A percentile compares a stretch with the other conserved stretches of the same genome.
Evolutionary conservation across 2,329 filamentous ascomycete genomes (phyloP).

Genomic region (Curvularia sp.): DNA sequence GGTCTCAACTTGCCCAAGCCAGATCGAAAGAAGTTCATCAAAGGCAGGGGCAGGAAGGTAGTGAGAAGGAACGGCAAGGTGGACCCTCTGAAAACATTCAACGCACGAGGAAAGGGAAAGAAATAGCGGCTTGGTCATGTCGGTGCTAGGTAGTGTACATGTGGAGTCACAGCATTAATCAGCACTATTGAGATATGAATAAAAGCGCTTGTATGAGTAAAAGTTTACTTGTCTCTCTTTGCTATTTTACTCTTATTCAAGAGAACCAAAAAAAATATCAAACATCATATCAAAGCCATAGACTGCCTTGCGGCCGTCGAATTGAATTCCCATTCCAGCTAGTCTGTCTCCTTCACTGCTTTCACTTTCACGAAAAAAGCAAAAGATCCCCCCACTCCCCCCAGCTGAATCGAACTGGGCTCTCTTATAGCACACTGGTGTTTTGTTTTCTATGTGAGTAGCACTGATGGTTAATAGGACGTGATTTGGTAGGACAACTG

Average conservation of each 20-base stretch:
- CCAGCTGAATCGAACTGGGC: no score
- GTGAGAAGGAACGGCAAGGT: constrained; percentile 68
- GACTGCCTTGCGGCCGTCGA: no score
- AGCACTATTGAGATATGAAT: not conserved
- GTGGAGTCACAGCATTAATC: not conserved
- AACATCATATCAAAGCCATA: no score
- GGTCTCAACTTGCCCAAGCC: constrained; percentile 60
- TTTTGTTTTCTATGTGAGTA: no score
- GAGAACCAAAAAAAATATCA: no score
- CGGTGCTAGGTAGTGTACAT: not conserved
- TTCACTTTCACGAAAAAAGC: no score
- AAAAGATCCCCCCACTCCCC: no score
- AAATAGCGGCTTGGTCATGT: constrained; percentile 30
- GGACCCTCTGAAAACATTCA: constrained; percentile 91
- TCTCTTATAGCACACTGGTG: no score
- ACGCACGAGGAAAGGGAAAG: constrained; percentile 53
- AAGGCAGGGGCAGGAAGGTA: constrained; percentile 59
- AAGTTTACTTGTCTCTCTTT: not conserved
- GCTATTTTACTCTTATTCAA: not conserved
- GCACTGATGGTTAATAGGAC: no score
- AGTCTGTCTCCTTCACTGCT: no score
- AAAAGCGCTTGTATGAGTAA: not conserved
- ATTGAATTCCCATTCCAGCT: no score
- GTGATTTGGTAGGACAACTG: no score
- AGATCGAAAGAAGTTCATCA: constrained; percentile 52